Base-by-base conservation (phyloP, 345 rosid genomes). In the Noccaea bulbosa region DNA sequence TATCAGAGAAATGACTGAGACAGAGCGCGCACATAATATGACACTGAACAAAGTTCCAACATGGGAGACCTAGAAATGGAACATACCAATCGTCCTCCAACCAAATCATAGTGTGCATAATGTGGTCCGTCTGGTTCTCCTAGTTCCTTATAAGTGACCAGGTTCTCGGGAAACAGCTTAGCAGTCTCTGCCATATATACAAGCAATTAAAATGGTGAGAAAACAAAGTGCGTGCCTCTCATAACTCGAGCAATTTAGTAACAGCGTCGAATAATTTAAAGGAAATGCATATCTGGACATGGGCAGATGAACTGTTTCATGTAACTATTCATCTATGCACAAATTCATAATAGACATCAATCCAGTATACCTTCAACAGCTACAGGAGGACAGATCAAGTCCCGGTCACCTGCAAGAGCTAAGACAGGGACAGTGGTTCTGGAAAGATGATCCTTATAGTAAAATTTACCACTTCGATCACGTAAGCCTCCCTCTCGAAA, bases 401-500 rank as follows among this genome's bases (percentile, higher is more conserved):
- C 97, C 75, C 65, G 76, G 68, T 94, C 96, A 72, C 99, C 99
- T 30, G 99, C 99, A 65, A 91, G 65, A 2, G 99, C 99, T 77
- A 94, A 76, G 67, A 91, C 81, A 52, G 99, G 97, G 43, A 88
- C 84, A 71, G 38, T 83, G 76, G 77, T 74, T 70, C 72, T 77
- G 66, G 69, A 72, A 63, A 91, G 74, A 77, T 89, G 84, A 52
- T 88, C 88, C 84, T 88, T 89, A 82, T 89, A 89, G 68, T 72
- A 81, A 81, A 89, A 85, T 60, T 84, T 75, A 44, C 99, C 95
- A 49, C 83, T 83, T 69, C 96, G 83, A 69, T 94, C 95, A 24
- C 88, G 76, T 55, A 94, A 78, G 22, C 99, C 97, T 44, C 93
- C 88, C 58, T 86, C 93, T 65, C 79, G 83, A 69, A 94, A 88